A percentile compares a stretch with the other conserved stretches of the same genome.
phyloP scores from a whole-genome alignment of 177 flowering plant species.

The Vitis hybrid region DNA sequence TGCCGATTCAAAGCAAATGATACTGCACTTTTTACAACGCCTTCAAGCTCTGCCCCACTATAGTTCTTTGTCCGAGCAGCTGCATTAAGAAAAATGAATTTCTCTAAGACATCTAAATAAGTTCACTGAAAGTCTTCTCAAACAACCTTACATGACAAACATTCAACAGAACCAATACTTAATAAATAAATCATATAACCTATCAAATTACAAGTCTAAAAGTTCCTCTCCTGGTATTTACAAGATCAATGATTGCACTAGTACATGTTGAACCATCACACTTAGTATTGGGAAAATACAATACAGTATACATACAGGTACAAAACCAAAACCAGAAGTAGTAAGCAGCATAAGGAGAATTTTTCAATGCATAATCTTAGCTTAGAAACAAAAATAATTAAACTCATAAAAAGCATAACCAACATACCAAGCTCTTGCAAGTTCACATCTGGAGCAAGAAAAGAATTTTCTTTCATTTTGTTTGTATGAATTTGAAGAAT shows the following conservation, averaged over 20 bases:
- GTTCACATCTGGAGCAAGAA: conserved; percentile 83
- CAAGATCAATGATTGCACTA: too few relatives aligned
- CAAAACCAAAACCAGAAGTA: too few relatives aligned
- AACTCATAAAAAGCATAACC: not conserved
- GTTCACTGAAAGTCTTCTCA: too few relatives aligned
- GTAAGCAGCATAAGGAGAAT: too few relatives aligned
- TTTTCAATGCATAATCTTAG: too few relatives aligned
- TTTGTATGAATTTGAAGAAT: conserved; percentile 96
- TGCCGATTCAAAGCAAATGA: conserved; percentile 91
- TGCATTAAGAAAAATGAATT: conserved; percentile 28
- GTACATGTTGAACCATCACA: too few relatives aligned
- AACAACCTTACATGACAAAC: too few relatives aligned
- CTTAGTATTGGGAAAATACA: too few relatives aligned
- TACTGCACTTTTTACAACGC: conserved; percentile 98
- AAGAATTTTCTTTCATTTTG: conserved; percentile 97
- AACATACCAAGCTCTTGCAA: conserved; percentile 89
- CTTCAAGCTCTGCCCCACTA: conserved; percentile 98
- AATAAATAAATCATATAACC: not conserved
- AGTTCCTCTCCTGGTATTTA: too few relatives aligned
- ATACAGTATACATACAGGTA: too few relatives aligned
- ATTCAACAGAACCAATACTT: not conserved
- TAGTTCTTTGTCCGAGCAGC: conserved; percentile 95
- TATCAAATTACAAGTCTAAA: not conserved
- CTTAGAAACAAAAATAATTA: not conserved
- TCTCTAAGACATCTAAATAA: too few relatives aligned